Conservation (phyloP, 108 stramenopile species). For the Fistulifera solaris region DNA sequence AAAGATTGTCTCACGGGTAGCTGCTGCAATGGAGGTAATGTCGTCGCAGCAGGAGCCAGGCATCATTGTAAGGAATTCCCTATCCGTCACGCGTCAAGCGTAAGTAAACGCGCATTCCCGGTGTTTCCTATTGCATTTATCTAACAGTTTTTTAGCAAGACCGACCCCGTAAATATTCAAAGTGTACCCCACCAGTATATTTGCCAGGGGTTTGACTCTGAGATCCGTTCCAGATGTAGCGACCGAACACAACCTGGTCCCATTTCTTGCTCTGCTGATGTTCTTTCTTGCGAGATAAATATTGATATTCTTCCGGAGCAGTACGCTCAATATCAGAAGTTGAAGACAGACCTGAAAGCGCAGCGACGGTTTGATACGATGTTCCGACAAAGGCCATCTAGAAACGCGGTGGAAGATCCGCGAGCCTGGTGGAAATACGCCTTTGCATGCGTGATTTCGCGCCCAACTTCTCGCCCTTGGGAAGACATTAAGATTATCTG, state of each 20-base stretch:
- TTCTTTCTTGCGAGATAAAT: conserved; percentile 43
- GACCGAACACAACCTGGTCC: conserved; percentile 41
- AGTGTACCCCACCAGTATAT: conserved; percentile 24
- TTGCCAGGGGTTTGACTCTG: conserved; percentile 18
- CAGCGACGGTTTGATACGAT: conserved; percentile 81
- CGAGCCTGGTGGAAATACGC: conserved; percentile 73
- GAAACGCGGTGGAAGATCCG: conserved; percentile 31
- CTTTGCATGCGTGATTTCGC: conserved; percentile 51
- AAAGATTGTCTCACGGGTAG: conserved; percentile 36
- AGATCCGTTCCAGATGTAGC: conserved; percentile 22
- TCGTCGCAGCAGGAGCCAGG: conserved; percentile 39
- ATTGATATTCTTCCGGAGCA: conserved; percentile 51
- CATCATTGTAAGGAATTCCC: conserved; percentile 25
- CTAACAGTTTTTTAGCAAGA: background rate
- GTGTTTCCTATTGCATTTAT: background rate
- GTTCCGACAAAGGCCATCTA: conserved; percentile 52
- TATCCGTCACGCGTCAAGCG: conserved; percentile 6
- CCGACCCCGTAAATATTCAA: too few relatives aligned
- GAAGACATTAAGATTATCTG: conserved; percentile 49
- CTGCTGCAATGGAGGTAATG: conserved; percentile 55
- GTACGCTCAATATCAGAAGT: conserved; percentile 49
- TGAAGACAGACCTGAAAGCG: conserved; percentile 56
- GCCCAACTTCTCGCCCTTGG: conserved; percentile 67
- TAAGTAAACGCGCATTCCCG: background rate
- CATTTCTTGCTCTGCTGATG: conserved; percentile 40